A percentile compares a stretch with the other conserved stretches of the same genome.
These are phyloP conservation scores for Barnettozyma wickerhamii DNA, from an alignment of 805 yeast genomes.

Conservation along the genomic window DNA sequence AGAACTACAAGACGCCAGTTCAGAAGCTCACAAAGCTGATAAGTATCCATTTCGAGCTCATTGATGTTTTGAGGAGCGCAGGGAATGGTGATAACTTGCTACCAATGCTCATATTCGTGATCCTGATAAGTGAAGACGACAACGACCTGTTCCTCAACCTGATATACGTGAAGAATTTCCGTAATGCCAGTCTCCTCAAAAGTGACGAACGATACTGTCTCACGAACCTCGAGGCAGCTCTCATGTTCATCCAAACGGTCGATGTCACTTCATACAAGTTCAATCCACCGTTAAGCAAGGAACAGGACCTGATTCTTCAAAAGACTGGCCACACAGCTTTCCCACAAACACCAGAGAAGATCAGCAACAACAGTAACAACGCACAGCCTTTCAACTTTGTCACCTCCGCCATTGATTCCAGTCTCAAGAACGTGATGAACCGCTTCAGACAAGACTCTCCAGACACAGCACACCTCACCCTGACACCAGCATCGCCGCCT, in stretches of 20 bases:
- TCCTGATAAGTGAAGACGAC: constrained; percentile 11
- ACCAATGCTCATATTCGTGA: constrained; percentile 22
- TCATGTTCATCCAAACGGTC: constrained; percentile 15
- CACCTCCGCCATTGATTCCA: constrained; percentile 13
- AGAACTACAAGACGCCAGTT: constrained; percentile 11
- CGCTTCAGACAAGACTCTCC: constrained; percentile 11
- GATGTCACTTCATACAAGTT: constrained; percentile 12
- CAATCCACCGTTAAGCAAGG: constrained; percentile 9
- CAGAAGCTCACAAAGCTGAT: constrained; percentile 15
- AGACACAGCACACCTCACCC: background rate
- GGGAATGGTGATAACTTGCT: constrained; percentile 22
- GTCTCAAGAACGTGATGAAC: constrained; percentile 12
- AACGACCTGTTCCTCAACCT: constrained; percentile 21
- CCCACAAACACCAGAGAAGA: constrained; percentile 3
- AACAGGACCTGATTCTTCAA: constrained; percentile 9
- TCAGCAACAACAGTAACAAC: background rate
- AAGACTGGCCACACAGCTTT: background rate
- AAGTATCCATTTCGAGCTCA: constrained; percentile 16
- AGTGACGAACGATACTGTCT: constrained; percentile 21
- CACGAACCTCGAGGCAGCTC: constrained; percentile 26
- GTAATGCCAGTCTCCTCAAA: constrained; percentile 13
- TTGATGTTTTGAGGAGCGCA: constrained; percentile 4
- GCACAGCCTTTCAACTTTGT: constrained; percentile 3
- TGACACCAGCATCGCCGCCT: background rate
- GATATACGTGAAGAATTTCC: constrained; percentile 20